Conservation (phyloP, 306 rosid species). For the Gastrolobium villosum region DNA sequence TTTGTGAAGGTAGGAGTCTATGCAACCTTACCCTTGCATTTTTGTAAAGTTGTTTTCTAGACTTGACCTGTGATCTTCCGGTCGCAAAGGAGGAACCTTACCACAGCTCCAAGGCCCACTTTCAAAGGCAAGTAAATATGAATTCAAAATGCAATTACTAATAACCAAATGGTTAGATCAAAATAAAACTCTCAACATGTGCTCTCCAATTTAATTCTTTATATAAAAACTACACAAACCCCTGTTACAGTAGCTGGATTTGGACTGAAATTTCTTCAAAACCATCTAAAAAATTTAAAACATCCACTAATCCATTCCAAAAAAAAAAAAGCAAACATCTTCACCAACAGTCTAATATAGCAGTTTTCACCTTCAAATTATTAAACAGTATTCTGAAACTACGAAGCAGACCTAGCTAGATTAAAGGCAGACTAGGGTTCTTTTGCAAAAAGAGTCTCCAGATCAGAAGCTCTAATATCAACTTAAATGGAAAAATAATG, state of each 20-base stretch:
- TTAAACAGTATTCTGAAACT: conserved; percentile 10
- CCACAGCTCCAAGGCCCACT: too few species aligned
- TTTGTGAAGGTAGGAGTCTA: too few species aligned
- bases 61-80: too few species aligned
- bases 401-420: neutral
- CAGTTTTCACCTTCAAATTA: conserved; percentile 10
- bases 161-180: conserved; percentile 2
- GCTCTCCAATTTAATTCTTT: conserved; percentile 15
- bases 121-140: conserved; percentile 9
- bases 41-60: too few species aligned
- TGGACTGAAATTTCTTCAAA: neutral
- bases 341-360: neutral
- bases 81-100: too few species aligned
- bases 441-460: too few species aligned
- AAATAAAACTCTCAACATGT: neutral
- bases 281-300: neutral
- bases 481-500: too few species aligned
- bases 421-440: too few species aligned
- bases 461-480: too few species aligned
- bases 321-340: neutral
- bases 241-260: conserved; percentile 7
- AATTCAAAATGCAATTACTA: conserved; percentile 11
- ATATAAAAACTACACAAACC: neutral
- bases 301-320: neutral
- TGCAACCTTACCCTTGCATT: too few species aligned